phyloP scores from a whole-genome alignment of 2,329 filamentous ascomycete genomes.

The Fusarium azukiicola region DNA sequence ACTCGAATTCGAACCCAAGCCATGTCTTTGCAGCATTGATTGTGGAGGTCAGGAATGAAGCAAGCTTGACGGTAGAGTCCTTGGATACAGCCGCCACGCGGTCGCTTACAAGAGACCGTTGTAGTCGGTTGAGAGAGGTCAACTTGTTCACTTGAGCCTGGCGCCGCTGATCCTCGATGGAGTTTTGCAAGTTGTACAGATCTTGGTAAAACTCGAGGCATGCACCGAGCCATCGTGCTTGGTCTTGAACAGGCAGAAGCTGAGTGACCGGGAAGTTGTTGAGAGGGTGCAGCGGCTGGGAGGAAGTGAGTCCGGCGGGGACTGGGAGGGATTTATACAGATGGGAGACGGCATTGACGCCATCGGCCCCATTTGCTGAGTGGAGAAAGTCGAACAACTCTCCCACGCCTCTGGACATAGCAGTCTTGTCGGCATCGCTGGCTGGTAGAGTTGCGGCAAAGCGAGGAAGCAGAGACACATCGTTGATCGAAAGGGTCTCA shows the following conservation, averaged over 20 bases:
- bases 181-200: conserved; percentile 65
- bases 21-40: conserved; percentile 68
- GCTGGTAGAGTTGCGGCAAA: conserved; percentile 54
- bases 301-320: conserved; percentile 32
- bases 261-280: conserved; percentile 77
- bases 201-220: conserved; percentile 74
- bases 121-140: conserved; percentile 78
- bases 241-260: conserved; percentile 63
- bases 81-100: conserved; percentile 78
- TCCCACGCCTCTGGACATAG: conserved; percentile 43
- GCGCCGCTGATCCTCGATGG: conserved; percentile 65
- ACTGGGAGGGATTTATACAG: conserved; percentile 61
- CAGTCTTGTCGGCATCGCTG: conserved; percentile 10
- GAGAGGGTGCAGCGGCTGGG: conserved; percentile 78
- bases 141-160: conserved; percentile 71
- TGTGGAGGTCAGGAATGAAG: conserved; percentile 71
- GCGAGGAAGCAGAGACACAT: conserved; percentile 65
- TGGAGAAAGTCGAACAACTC: conserved; percentile 58
- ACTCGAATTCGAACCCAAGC: conserved; percentile 59
- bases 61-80: conserved; percentile 79
- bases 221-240: conserved; percentile 71
- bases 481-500: conserved; percentile 71
- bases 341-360: conserved; percentile 59
- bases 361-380: conserved; percentile 56
- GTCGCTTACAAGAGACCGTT: conserved; percentile 78